Evolutionary conservation across 1,284 basidiomycete genomes (phyloP).

Genomic region (Cystobasidiaceae sp.): DNA sequence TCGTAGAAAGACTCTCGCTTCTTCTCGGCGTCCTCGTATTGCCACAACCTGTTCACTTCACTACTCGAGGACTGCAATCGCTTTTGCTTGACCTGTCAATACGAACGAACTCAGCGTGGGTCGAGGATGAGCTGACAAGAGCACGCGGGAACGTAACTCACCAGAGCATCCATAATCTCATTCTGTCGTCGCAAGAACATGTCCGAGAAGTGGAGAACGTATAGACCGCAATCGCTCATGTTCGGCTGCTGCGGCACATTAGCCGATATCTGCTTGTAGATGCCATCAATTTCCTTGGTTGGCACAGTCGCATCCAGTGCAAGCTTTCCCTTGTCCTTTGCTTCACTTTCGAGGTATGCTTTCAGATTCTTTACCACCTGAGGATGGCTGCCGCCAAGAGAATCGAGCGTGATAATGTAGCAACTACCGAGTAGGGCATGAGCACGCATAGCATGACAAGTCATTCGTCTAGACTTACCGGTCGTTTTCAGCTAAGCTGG

Average conservation of each 20-base stretch:
- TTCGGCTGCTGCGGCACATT: constrained; percentile 58
- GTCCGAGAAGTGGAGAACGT: constrained; percentile 71
- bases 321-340: constrained; percentile 64
- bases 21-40: constrained; percentile 9
- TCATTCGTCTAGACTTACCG: neutral
- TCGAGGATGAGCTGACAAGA: neutral
- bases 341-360: constrained; percentile 71
- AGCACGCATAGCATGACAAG: neutral
- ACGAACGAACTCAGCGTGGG: neutral
- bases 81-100: neutral
- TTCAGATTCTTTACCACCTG: constrained; percentile 61
- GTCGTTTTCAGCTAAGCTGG: neutral
- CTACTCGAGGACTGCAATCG: neutral
- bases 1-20: constrained; percentile 5
- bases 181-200: constrained; percentile 61
- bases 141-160: neutral
- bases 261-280: constrained; percentile 6
- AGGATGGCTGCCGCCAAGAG: constrained; percentile 65
- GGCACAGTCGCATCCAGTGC: constrained; percentile 45
- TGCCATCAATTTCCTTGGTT: neutral
- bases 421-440: constrained; percentile 52
- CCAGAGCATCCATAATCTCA: constrained; percentile 42
- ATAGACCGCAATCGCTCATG: constrained; percentile 78
- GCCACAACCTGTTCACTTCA: neutral
- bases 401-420: constrained; percentile 80